Conservation (phyloP, 2,329 filamentous ascomycete species). For the Herpotrichia juniperi region DNA sequence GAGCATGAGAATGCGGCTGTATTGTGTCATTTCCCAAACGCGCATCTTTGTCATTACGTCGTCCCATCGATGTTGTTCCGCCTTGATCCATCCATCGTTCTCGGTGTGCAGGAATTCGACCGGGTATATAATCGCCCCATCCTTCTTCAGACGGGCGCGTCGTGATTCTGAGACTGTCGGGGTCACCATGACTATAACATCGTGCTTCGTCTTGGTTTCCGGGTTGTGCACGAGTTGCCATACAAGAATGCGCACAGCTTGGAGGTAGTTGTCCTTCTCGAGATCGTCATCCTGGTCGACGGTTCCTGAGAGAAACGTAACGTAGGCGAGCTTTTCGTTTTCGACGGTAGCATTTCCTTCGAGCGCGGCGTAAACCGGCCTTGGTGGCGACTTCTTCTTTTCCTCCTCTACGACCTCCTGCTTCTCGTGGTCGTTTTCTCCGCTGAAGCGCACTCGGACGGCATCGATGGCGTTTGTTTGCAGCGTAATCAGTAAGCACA, state of each 20-base stretch:
- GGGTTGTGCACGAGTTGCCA: constrained; percentile 37
- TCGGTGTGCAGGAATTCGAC: constrained; percentile 28
- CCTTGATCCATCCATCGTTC: constrained; percentile 22
- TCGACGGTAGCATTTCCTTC: neutral
- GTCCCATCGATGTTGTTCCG: constrained; percentile 30
- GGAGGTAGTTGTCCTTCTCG: constrained; percentile 35
- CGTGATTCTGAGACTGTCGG: constrained; percentile 25
- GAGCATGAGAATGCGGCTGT: constrained; percentile 34
- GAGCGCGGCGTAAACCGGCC: neutral
- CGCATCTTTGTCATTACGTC: constrained; percentile 49
- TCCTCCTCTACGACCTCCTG: neutral
- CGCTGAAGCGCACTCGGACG: neutral
- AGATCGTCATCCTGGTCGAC: constrained; percentile 20
- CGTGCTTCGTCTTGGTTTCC: constrained; percentile 26
- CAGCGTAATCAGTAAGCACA: neutral
- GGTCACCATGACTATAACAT: constrained; percentile 36
- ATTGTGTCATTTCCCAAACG: constrained; percentile 41
- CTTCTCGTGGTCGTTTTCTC: neutral
- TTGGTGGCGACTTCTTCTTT: neutral
- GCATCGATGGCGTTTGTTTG: neutral
- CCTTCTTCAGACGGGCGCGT: constrained; percentile 23
- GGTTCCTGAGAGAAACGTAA: constrained; percentile 30
- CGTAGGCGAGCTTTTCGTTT: constrained; percentile 28
- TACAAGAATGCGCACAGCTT: constrained; percentile 33
- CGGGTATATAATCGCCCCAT: constrained; percentile 33